Percentiles rank a stretch among this genome's conserved stretches.
Evolutionary conservation across 2,329 filamentous ascomycete species (phyloP).

Genomic region (Phoma herbarum): DNA sequence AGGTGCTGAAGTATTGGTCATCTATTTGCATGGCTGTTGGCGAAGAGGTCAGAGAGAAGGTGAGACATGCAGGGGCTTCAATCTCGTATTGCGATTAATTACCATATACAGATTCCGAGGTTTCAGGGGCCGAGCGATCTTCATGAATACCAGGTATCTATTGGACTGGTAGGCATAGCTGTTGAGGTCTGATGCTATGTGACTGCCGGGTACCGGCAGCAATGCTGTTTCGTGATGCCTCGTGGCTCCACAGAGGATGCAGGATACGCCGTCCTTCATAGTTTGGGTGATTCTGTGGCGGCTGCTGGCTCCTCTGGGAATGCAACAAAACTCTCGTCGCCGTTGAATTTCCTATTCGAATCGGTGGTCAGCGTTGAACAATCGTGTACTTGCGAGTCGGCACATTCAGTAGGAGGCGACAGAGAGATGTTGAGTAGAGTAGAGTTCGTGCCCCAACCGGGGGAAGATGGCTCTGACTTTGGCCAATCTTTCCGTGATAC

Average conservation of each 20-base stretch:
- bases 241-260: not conserved
- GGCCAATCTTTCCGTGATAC: slow-evolving; percentile 25
- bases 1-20: not conserved
- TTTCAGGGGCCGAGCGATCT: not conserved
- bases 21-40: not conserved
- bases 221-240: not conserved
- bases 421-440: slow-evolving; percentile 10
- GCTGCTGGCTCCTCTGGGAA: slow-evolving; percentile 36
- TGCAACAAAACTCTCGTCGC: slow-evolving; percentile 48
- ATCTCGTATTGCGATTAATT: not conserved
- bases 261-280: slow-evolving; percentile 25
- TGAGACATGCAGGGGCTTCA: slow-evolving; percentile 6
- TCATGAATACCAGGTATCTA: not conserved
- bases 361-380: slow-evolving; percentile 4
- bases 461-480: slow-evolving; percentile 8
- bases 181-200: slow-evolving; percentile 1
- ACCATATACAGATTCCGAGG: not conserved
- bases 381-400: not conserved
- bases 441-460: slow-evolving; percentile 9
- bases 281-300: slow-evolving; percentile 32
- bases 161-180: not conserved
- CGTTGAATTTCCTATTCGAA: slow-evolving; percentile 46
- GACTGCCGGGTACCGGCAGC: not conserved
- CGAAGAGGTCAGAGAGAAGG: not conserved
- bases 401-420: not conserved